Percentiles rank a stretch among this genome's conserved stretches.
These are phyloP conservation scores for Ambispora gerdemannii DNA, from an alignment of 192 early-diverging fungal species.

Conservation along the genomic window DNA sequence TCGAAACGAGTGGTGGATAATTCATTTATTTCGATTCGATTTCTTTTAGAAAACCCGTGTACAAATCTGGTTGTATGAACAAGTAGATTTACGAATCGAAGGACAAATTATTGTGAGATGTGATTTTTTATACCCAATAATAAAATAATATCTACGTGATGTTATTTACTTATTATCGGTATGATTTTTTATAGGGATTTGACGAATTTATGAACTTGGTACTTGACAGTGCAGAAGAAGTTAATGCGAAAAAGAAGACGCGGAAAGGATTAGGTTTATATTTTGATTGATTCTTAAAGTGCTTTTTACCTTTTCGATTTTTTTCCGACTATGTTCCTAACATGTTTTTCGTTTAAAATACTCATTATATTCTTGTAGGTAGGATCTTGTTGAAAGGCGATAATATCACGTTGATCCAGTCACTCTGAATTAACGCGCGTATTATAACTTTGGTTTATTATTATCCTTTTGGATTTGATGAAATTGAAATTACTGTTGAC, in stretches of 20 bases:
- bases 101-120: constrained; percentile 82
- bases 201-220: constrained; percentile 99
- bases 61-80: constrained; percentile 94
- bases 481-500: too few species aligned
- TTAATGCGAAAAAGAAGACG: constrained; percentile 75
- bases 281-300: background rate
- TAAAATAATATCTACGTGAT: background rate
- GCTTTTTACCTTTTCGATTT: background rate
- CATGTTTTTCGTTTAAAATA: background rate
- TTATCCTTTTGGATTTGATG: too few species aligned
- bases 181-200: constrained; percentile 71
- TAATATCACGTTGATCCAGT: constrained; percentile 88
- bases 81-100: constrained; percentile 82
- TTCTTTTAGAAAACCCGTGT: constrained; percentile 72
- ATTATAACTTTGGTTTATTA: too few species aligned
- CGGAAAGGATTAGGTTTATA: constrained; percentile 65
- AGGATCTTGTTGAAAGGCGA: constrained; percentile 96
- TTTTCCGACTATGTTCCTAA: background rate
- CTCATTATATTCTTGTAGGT: constrained; percentile 38
- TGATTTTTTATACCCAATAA: background rate
- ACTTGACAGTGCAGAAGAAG: constrained; percentile 84
- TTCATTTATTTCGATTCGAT: background rate
- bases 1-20: background rate
- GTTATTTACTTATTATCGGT: background rate
- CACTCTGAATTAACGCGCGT: too few species aligned